Percentiles rank a stretch among this genome's conserved stretches.
Conservation (phyloP, 2,329 filamentous ascomycete species). For the Orbilia oligospora region DNA sequence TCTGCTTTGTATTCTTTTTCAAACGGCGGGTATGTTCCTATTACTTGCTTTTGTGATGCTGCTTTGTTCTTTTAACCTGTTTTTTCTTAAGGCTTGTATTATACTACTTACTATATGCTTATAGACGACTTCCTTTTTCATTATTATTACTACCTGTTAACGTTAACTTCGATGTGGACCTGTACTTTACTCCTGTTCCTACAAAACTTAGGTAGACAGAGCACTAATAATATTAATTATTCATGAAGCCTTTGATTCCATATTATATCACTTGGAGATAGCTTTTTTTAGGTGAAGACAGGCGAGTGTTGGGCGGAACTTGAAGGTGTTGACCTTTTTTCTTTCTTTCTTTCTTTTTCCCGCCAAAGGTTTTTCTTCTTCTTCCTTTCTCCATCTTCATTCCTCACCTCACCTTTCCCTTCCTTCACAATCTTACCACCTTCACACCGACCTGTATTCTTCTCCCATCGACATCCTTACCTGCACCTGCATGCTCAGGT, state of each 20-base stretch:
- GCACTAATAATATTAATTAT: conserved; percentile 46
- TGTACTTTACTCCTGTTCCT: conserved; percentile 16
- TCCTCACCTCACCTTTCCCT: not conserved
- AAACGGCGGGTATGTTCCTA: not conserved
- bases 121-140: conserved; percentile 33
- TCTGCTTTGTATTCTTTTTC: not conserved
- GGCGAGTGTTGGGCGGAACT: too few species aligned
- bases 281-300: not conserved
- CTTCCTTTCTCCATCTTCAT: conserved; percentile 9
- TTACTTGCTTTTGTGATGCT: not conserved
- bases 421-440: not conserved
- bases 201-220: not conserved
- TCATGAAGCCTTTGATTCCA: conserved; percentile 20
- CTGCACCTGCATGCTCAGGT: too few species aligned
- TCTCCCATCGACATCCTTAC: not conserved
- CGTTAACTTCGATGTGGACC: conserved; percentile 15
- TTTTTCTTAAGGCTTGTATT: conserved; percentile 22
- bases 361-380: conserved; percentile 4
- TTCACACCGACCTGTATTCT: too few species aligned
- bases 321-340: not conserved
- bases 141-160: not conserved
- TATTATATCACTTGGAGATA: not conserved
- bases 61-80: not conserved
- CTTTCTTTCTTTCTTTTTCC: not conserved
- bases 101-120: conserved; percentile 37